Percentiles rank a stretch among this genome's conserved stretches.
Conservation (phyloP, 2,329 filamentous ascomycete species). For the Chrysoporthe deuterocubensis region DNA sequence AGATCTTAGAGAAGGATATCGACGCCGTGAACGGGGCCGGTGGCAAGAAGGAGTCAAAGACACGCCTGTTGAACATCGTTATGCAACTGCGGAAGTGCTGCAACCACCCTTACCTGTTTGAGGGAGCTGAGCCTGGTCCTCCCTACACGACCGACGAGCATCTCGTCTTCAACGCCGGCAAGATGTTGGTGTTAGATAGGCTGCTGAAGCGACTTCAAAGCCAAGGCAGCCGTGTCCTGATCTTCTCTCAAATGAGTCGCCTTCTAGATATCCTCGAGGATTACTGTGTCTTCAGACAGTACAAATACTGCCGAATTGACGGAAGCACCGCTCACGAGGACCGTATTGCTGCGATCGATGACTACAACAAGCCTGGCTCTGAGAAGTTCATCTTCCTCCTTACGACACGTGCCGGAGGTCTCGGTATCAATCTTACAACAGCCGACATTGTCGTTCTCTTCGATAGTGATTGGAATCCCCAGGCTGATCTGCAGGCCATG, state of each 20-base stretch:
- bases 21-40: constrained; percentile 97
- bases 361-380: constrained; percentile 94
- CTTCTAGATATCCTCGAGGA: constrained; percentile 95
- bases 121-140: constrained; percentile 94
- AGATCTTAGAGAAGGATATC: constrained; percentile 98
- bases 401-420: constrained; percentile 91
- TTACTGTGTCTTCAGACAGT: constrained; percentile 94
- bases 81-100: constrained; percentile 99
- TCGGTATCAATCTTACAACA: constrained; percentile 94
- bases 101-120: constrained; percentile 97
- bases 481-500: constrained; percentile 98
- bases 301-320: constrained; percentile 96
- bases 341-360: constrained; percentile 94
- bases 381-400: constrained; percentile 97
- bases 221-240: constrained; percentile 92
- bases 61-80: constrained; percentile 93
- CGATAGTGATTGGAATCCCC: constrained; percentile 98
- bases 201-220: constrained; percentile 80
- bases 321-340: constrained; percentile 97
- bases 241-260: constrained; percentile 99
- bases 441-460: constrained; percentile 97
- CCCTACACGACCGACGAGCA: constrained; percentile 99
- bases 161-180: constrained; percentile 88
- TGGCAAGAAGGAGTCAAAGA: constrained; percentile 97
- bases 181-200: constrained; percentile 97